phyloP scores from a whole-genome alignment of 2,329 filamentous ascomycete species.

The Exophiala bonariae region DNA sequence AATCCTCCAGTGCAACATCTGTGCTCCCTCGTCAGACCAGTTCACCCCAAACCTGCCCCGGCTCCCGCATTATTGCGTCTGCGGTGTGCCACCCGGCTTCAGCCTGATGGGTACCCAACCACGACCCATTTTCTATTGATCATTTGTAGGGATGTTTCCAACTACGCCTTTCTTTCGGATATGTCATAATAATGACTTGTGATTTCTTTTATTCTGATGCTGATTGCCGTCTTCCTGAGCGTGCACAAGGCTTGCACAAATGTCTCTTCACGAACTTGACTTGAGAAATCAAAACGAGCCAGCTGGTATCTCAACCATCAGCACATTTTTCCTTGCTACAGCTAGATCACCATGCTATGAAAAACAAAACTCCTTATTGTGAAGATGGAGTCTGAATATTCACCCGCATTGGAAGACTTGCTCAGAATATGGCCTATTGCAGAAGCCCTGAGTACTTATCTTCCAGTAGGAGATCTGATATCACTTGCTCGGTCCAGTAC shows the following conservation, averaged over 20 bases:
- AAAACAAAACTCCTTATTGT: too few species aligned
- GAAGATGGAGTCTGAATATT: background rate
- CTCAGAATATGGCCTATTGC: constrained; percentile 32
- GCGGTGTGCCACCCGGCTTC: background rate
- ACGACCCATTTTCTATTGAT: background rate
- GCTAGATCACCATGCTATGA: too few species aligned
- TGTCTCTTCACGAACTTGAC: background rate
- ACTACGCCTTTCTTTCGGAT: too few species aligned
- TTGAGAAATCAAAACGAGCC: too few species aligned
- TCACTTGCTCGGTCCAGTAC: constrained; percentile 29
- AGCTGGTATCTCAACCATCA: too few species aligned
- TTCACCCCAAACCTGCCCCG: too few species aligned
- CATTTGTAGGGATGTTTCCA: background rate
- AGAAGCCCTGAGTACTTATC: constrained; percentile 25
- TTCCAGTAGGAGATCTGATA: constrained; percentile 32
- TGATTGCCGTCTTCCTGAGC: background rate
- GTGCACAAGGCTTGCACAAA: background rate
- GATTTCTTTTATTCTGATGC: too few species aligned
- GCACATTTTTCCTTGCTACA: too few species aligned
- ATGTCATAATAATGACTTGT: too few species aligned
- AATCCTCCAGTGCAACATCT: too few species aligned
- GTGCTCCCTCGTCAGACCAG: too few species aligned
- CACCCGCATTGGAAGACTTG: constrained; percentile 25
- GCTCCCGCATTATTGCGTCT: background rate
- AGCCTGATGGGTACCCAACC: background rate